These are phyloP conservation scores for Pseudogymnoascus sp. DNA, from an alignment of 2,329 filamentous ascomycete genomes.

Conservation along the genomic window DNA sequence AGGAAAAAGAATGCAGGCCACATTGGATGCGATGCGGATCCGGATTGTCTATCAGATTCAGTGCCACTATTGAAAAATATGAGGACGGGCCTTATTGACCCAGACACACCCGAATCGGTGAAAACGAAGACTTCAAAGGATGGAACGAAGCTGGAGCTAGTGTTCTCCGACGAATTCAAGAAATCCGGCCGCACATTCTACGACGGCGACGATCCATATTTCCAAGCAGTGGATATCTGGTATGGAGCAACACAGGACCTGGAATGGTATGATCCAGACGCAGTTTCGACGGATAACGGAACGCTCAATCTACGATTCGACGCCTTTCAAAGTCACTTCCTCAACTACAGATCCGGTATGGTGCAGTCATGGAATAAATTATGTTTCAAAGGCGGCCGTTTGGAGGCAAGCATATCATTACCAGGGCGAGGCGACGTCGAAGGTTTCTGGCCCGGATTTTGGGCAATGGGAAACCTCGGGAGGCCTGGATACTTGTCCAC, in stretches of 20 bases:
- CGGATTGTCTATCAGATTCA: slow-evolving; percentile 31
- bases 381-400: slow-evolving; percentile 63
- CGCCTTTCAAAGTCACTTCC: slow-evolving; percentile 54
- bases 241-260: slow-evolving; percentile 65
- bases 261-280: slow-evolving; percentile 66
- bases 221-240: slow-evolving; percentile 62
- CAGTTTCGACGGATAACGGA: slow-evolving; percentile 54
- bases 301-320: slow-evolving; percentile 59
- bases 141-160: slow-evolving; percentile 55
- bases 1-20: slow-evolving; percentile 25
- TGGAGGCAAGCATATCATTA: slow-evolving; percentile 64
- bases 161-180: slow-evolving; percentile 70
- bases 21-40: slow-evolving; percentile 32
- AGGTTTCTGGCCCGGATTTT: slow-evolving; percentile 70
- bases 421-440: slow-evolving; percentile 59
- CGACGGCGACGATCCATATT: slow-evolving; percentile 62
- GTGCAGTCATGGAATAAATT: slow-evolving; percentile 67
- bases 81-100: slow-evolving; percentile 55
- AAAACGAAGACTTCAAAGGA: slow-evolving; percentile 49
- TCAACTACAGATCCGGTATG: slow-evolving; percentile 67
- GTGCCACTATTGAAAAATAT: slow-evolving; percentile 51
- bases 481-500: slow-evolving; percentile 62
- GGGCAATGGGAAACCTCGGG: slow-evolving; percentile 68
- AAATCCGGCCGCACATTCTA: slow-evolving; percentile 61
- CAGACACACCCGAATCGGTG: slow-evolving; percentile 54